Percentiles rank a stretch among this genome's conserved stretches.
These are phyloP conservation scores for Emmonsiellopsis sp. DNA, from an alignment of 2,329 filamentous ascomycete species.

Conservation along the genomic window DNA sequence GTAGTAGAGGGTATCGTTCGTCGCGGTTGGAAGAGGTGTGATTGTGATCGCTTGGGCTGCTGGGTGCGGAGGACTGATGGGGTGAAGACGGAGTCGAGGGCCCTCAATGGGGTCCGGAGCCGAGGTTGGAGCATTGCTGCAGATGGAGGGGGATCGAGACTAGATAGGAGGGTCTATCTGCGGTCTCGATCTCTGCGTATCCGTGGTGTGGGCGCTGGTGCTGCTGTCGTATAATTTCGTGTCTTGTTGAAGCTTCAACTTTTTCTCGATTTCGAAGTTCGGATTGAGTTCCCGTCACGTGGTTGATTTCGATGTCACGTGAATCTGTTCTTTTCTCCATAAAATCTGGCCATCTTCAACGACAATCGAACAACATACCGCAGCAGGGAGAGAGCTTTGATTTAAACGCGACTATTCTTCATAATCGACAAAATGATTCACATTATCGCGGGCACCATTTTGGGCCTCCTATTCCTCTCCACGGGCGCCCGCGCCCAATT, in stretches of 20 bases:
- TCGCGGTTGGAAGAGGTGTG: constrained; percentile 19
- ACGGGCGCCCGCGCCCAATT: constrained; percentile 66
- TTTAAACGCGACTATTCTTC: too few species aligned
- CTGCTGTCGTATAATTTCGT: neutral
- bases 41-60: constrained; percentile 3
- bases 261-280: neutral
- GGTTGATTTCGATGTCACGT: neutral
- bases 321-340: neutral
- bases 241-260: neutral
- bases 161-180: neutral
- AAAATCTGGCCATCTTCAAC: neutral
- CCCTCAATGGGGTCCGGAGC: constrained; percentile 30
- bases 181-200: neutral
- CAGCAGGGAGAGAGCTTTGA: too few species aligned
- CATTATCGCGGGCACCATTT: constrained; percentile 15
- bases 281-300: neutral
- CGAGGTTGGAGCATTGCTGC: constrained; percentile 35
- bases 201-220: neutral
- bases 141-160: constrained; percentile 2
- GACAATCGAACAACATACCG: constrained; percentile 14
- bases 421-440: constrained; percentile 11
- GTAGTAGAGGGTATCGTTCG: constrained; percentile 15
- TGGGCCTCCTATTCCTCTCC: constrained; percentile 50
- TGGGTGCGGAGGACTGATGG: constrained; percentile 20
- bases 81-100: constrained; percentile 28